Percentiles rank a stretch among this genome's conserved stretches.
phyloP scores from a whole-genome alignment of 768 basidiomycete species.

The Naganishia vishniacii region DNA sequence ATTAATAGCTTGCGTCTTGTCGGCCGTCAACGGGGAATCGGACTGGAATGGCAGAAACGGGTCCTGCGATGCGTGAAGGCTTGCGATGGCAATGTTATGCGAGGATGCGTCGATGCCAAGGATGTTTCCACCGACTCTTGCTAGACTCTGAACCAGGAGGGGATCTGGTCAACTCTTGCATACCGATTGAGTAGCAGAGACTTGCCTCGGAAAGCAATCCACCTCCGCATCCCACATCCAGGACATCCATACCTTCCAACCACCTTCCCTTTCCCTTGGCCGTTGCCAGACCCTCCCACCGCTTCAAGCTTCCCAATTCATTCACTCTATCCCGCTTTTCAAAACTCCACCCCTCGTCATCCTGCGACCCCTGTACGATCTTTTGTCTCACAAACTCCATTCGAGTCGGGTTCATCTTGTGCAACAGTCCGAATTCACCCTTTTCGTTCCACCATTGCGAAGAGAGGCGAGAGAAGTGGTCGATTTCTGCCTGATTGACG shows the following conservation, averaged over 20 bases:
- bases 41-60: slow-evolving; percentile 53
- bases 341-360: slow-evolving; percentile 41
- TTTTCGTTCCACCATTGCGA: slow-evolving; percentile 94
- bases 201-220: slow-evolving; percentile 82
- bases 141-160: slow-evolving; percentile 61
- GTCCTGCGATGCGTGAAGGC: slow-evolving; percentile 72
- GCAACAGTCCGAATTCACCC: slow-evolving; percentile 81
- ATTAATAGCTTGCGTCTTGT: slow-evolving; percentile 26
- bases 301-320: neutral
- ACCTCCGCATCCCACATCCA: slow-evolving; percentile 94
- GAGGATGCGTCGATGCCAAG: slow-evolving; percentile 86
- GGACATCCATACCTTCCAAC: slow-evolving; percentile 64
- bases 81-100: slow-evolving; percentile 79
- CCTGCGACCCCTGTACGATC: slow-evolving; percentile 31
- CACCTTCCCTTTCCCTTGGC: slow-evolving; percentile 38
- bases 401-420: slow-evolving; percentile 90
- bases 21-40: slow-evolving; percentile 35
- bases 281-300: slow-evolving; percentile 21
- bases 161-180: neutral
- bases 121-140: slow-evolving; percentile 79
- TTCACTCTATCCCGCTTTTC: slow-evolving; percentile 29
- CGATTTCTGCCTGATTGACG: slow-evolving; percentile 73
- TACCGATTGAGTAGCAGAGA: neutral
- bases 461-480: slow-evolving; percentile 80
- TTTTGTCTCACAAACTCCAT: slow-evolving; percentile 65